Base-by-base conservation (phyloP, 805 yeast genomes). In the Yarrowia sp. region DNA sequence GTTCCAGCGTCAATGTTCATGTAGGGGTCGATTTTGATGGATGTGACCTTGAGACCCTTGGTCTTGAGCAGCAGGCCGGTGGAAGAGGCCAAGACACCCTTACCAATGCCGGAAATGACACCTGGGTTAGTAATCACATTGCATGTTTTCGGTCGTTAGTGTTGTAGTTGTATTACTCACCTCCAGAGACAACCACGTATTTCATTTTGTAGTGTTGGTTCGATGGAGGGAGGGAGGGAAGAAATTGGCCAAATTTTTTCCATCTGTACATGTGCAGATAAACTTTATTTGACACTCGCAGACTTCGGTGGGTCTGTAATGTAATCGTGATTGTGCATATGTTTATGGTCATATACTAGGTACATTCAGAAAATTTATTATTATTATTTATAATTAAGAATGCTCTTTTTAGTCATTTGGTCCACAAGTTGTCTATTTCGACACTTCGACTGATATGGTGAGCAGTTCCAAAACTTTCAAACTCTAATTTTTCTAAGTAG, bases 1-100 rank as follows among this genome's bases (percentile, higher is more conserved):
- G 99, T 95, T 72, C 99, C 99, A 43, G 99, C 99, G 80, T 95
- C 99, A 71, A 95, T 91, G 80, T 95, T 95, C 96, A 95, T 90
- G 79, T 95, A 95, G 44, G 99, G 99, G 80, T 95, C 99, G 73
- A 95, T 95, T 78, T 95, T 95, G 80, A 95, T 93, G 14, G 98
- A 92, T 4, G 99, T 93, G 68, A 93, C 98, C 75, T 96, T 87
- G 73, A 89, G 83, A 67, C 99, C 99, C 66, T 90, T 80, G 44
- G 99, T 92, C 78, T 95, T 95, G 78, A 95, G 84, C 69, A 95
- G 78, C 79, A 95, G 86, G 67, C 99, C 99, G 38, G 98, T 95
- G 67, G 98, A 91, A 39, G 98, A 92, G 67, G 99, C 99, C 65
- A 78, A 83, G 68, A 95, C 99, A 78, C 99, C 99, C 77, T 95